These are phyloP conservation scores for Lipomyces kockii DNA, from an alignment of 805 yeast species.

Conservation along the genomic window DNA sequence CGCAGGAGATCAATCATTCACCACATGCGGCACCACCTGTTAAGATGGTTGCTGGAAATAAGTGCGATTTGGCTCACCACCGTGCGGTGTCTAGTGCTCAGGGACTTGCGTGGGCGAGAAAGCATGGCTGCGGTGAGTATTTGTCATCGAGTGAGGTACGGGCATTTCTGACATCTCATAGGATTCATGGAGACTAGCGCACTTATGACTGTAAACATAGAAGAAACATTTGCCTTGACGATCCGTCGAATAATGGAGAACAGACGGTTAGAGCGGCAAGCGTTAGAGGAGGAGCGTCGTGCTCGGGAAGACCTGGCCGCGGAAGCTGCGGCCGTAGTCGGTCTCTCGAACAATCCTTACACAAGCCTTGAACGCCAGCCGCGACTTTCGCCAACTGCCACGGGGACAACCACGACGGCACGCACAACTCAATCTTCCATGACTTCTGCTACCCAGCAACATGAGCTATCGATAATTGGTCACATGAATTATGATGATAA, in stretches of 20 bases:
- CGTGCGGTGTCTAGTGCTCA: slow-evolving; percentile 62
- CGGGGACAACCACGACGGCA: slow-evolving; percentile 2
- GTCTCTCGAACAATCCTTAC: slow-evolving; percentile 4
- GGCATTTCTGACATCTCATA: slow-evolving; percentile 41
- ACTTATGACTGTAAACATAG: slow-evolving; percentile 82
- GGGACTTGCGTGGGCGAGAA: slow-evolving; percentile 60
- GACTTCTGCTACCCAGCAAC: not conserved
- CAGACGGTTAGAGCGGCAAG: slow-evolving; percentile 12
- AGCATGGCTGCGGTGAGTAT: slow-evolving; percentile 48
- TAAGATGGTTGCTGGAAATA: slow-evolving; percentile 70
- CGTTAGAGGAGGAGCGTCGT: slow-evolving; percentile 18
- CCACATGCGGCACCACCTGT: slow-evolving; percentile 58
- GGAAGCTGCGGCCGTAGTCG: slow-evolving; percentile 19
- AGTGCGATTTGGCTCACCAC: slow-evolving; percentile 62
- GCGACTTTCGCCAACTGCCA: not conserved
- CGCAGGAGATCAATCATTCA: slow-evolving; percentile 62
- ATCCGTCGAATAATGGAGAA: slow-evolving; percentile 50
- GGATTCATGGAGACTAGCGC: slow-evolving; percentile 90
- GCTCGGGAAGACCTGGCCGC: slow-evolving; percentile 19
- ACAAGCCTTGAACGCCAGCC: not conserved
- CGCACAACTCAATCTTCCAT: not conserved
- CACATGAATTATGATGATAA: not conserved
- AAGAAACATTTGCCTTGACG: slow-evolving; percentile 69
- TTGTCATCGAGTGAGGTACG: not conserved
- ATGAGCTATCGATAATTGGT: not conserved